A percentile compares a stretch with the other conserved stretches of the same genome.
Conservation (phyloP, 164 flowering plant species). For the Annona cherimola region DNA sequence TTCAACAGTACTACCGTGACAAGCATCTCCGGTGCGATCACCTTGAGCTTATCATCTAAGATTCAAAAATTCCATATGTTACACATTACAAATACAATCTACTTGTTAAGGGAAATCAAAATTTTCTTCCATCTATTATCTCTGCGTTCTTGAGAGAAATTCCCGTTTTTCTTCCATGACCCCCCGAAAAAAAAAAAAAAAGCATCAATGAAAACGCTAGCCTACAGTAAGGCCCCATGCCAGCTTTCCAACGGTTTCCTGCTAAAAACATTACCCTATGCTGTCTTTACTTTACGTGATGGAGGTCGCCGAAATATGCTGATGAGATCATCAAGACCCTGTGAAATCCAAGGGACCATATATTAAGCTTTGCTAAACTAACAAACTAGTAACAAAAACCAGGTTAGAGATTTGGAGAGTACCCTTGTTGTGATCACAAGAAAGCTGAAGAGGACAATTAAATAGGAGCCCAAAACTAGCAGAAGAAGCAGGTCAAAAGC, state of each 20-base stretch:
- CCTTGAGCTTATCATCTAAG: background rate
- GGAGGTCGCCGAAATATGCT: constrained; percentile 87
- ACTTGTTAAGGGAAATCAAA: background rate
- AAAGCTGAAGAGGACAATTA: constrained; percentile 81
- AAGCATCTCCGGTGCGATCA: too few species aligned
- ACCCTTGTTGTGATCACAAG: constrained; percentile 94
- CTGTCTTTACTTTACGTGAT: constrained; percentile 78
- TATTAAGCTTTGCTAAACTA: background rate
- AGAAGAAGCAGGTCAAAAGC: constrained; percentile 91
- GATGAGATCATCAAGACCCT: constrained; percentile 98
- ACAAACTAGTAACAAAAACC: background rate
- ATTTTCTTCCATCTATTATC: background rate
- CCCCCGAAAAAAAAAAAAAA: background rate
- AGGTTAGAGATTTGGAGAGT: constrained; percentile 6
- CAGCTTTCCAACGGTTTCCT: background rate
- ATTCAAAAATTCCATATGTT: background rate
- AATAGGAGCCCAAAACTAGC: constrained; percentile 78
- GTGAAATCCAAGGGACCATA: constrained; percentile 12
- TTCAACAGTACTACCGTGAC: too few species aligned
- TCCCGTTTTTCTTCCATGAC: background rate
- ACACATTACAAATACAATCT: background rate
- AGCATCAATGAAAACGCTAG: background rate
- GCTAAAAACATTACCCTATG: constrained; percentile 19
- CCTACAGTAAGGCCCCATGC: background rate
- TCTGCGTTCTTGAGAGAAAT: background rate